phyloP scores from a whole-genome alignment of 2,329 filamentous ascomycete species.

The Calonectria pseudoturangicola region DNA sequence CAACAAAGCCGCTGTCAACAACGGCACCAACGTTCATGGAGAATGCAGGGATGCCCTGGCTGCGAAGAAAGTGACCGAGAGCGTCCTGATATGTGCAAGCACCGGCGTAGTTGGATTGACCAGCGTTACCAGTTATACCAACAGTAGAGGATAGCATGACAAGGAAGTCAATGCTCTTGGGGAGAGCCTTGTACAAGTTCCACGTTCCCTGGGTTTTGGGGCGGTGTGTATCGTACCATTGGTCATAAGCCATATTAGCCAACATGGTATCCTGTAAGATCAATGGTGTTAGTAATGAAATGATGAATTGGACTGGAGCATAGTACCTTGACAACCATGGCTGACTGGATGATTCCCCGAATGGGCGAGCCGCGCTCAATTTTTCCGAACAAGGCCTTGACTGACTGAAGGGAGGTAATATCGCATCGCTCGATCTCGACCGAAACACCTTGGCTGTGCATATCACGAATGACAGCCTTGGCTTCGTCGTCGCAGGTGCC shows the following conservation, averaged over 20 bases:
- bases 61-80: constrained; percentile 53
- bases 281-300: background rate
- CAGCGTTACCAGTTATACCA: constrained; percentile 58
- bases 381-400: constrained; percentile 25
- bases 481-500: constrained; percentile 31
- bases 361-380: constrained; percentile 53
- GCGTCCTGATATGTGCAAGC: constrained; percentile 61
- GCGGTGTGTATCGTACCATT: constrained; percentile 60
- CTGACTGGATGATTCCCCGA: constrained; percentile 63
- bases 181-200: constrained; percentile 63
- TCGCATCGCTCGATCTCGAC: constrained; percentile 30
- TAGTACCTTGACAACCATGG: constrained; percentile 57
- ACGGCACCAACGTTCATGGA: constrained; percentile 53
- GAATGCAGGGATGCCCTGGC: constrained; percentile 41
- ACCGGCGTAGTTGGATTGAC: constrained; percentile 57
- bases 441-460: constrained; percentile 18
- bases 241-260: constrained; percentile 60
- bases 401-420: constrained; percentile 10
- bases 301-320: background rate
- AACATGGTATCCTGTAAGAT: constrained; percentile 59
- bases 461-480: constrained; percentile 18
- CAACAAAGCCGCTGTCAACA: constrained; percentile 50
- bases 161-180: constrained; percentile 62
- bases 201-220: constrained; percentile 66
- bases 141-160: constrained; percentile 61